Percentiles rank a stretch among this genome's conserved stretches.
These are phyloP conservation scores for Cyclospora cayetanensis DNA, from an alignment of 169 alveolate species.

Conservation along the genomic window DNA sequence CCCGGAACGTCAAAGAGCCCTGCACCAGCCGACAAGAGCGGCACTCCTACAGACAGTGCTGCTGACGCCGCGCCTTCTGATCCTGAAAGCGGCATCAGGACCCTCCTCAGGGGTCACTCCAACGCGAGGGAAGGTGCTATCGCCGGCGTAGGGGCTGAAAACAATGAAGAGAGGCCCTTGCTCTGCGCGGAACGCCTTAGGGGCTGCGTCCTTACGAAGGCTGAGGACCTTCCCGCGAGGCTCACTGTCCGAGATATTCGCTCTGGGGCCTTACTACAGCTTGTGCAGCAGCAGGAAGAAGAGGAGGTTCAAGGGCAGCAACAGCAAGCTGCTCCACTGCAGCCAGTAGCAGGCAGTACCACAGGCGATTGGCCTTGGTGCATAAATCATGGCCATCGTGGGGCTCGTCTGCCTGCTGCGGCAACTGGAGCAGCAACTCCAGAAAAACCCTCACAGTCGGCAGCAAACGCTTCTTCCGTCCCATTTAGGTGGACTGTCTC, in stretches of 20 bases:
- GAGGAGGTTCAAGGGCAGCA: not conserved
- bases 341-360: not conserved
- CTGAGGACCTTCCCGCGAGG: constrained; percentile 48
- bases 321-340: too few species aligned
- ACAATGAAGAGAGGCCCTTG: not conserved
- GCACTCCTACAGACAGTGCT: not conserved
- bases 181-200: constrained; percentile 22
- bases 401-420: not conserved
- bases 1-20: not conserved
- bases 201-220: constrained; percentile 48
- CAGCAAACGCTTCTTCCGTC: not conserved
- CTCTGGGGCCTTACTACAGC: constrained; percentile 26
- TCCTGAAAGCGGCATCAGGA: not conserved
- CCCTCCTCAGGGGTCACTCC: not conserved
- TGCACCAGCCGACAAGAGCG: not conserved
- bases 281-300: constrained; percentile 29
- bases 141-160: not conserved
- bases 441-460: not conserved
- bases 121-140: too few species aligned
- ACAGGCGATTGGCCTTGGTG: constrained; percentile 6
- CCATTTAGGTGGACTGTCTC: constrained; percentile 58
- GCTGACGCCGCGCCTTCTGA: not conserved
- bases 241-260: constrained; percentile 5
- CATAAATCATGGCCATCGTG: not conserved
- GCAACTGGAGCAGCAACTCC: not conserved